Evolutionary conservation across 2,329 filamentous ascomycete genomes (phyloP), one percentile per base, ranked within the genome.

Genomic region (Leptodontidium sp.): DNA sequence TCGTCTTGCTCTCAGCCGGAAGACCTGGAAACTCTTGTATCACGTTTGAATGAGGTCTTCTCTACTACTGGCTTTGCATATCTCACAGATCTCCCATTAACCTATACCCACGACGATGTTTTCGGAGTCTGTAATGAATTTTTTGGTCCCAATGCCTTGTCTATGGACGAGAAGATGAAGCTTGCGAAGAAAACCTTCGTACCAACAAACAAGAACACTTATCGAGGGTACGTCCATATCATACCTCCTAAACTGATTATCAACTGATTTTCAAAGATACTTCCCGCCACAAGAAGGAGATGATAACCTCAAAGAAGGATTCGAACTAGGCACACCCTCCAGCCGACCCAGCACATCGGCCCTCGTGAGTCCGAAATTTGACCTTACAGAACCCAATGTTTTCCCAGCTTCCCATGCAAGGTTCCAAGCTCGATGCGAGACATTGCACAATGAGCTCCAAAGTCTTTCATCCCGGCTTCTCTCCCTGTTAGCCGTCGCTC

Each of bases 51-150:
- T 72, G 73, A 81, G 62, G 81, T 81, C 14, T 83, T 84, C 66
- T 76, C 81, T 4, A 83, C 81, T 1, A 82, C 81, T 2, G 82
- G 83, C 8, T 84, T 84, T 71, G 82, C 82, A 7, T 85, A 84
- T 70, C 77, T 84, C 8, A 75, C 79, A 43, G 82, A 84, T 69
- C 65, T 78, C 5, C 82, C 82, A 0, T 70, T 84, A 32, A 80
- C 79, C 32, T 83, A 81, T 72, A 71, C 73, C 45, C 81, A 84
- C 68, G 78, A 80, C 0, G 79, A 82, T 61, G 78, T 84, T 1
- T 84, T 84, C 68, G 70, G 68, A 1, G 71, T 84, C 8, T 80
- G 80, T 3, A 75, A 77, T 59, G 73, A 78, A 15, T 81, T 83
- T 72, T 83, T 83, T 67, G 72, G 74, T 14, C 17, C 50, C 14